Base-by-base conservation (phyloP, 78 protist genomes). In the Cavenderia fasciculata region DNA sequence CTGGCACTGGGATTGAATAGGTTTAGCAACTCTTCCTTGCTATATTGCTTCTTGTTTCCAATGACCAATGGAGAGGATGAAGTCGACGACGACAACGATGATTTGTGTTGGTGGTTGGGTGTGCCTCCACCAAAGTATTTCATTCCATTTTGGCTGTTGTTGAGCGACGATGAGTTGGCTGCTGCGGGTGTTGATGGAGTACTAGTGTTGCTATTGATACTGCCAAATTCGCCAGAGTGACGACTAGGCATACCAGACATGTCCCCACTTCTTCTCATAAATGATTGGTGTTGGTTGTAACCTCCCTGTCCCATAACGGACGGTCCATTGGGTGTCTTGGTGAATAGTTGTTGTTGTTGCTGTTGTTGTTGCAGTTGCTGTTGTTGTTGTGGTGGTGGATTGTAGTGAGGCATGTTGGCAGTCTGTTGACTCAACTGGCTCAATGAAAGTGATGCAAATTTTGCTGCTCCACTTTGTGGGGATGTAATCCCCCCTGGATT, bases 1-100 rank as follows among this genome's bases (percentile, higher is more conserved):
- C 41, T 68, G 0, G 52, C 79, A 18, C 23, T 25, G 7, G 90
- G 78, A 31, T 82, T 74, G 57, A 54, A 82, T 27, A 82, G 68
- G 57, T 68, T 82, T 21, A 82, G 44, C 34, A 82, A 12, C 23
- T 82, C 90, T 33, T 82, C 90, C 68, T 82, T 82, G 16, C 79
- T 54, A 31, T 82, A 82, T 27, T 69, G 72, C 16, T 69, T 57
- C 61, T 82, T 82, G 27, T 51, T 41, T 25, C 27, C 51, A 25
- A 46, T 43, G 2, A 14, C 75, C 75, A 38, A n/a, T 49, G 36
- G 56, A 38, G 72, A 63, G 72, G 43, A 16, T 6, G 5, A 7
- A 11, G 11, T 12, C 12, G 29, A n/a, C 3, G 47, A n/a, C 3
- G 47, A n/a, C 12, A 47, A 11, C 8, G 72, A 34, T 8, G 72